Evolutionary conservation across 1,284 basidiomycete genomes (phyloP).

Genomic region (Boletus semigastroideus): DNA sequence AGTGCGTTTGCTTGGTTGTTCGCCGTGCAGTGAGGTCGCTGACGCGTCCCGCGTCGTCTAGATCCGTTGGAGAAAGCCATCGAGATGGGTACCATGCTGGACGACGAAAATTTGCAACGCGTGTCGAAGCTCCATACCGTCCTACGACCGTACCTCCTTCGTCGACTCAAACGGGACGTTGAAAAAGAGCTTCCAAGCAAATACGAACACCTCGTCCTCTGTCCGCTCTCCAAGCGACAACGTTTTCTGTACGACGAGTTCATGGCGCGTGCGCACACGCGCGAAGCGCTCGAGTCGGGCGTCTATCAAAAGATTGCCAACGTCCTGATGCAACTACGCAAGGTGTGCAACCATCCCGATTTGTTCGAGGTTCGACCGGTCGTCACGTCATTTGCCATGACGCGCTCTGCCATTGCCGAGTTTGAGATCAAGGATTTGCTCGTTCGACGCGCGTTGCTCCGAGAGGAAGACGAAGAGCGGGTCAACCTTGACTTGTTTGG

Average conservation of each 20-base stretch:
- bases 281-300: slow-evolving; percentile 83
- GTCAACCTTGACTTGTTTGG: slow-evolving; percentile 69
- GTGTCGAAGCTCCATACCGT: slow-evolving; percentile 91
- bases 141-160: slow-evolving; percentile 90
- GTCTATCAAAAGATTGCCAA: slow-evolving; percentile 92
- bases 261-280: slow-evolving; percentile 90
- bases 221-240: slow-evolving; percentile 92
- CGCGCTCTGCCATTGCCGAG: slow-evolving; percentile 75
- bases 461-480: slow-evolving; percentile 44
- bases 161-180: slow-evolving; percentile 93
- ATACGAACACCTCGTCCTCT: slow-evolving; percentile 91
- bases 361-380: slow-evolving; percentile 95
- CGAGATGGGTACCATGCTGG: slow-evolving; percentile 77
- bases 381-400: slow-evolving; percentile 89
- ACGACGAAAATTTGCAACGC: slow-evolving; percentile 86
- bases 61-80: slow-evolving; percentile 94
- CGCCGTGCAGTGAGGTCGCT: background rate
- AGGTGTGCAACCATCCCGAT: slow-evolving; percentile 96
- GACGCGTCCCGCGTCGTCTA: slow-evolving; percentile 31
- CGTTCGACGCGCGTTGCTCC: slow-evolving; percentile 68
- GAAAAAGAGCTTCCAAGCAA: slow-evolving; percentile 96
- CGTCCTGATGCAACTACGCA: slow-evolving; percentile 94
- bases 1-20: slow-evolving; percentile 52
- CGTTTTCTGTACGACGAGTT: slow-evolving; percentile 98
- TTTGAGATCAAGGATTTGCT: slow-evolving; percentile 90